Evolutionary conservation across 306 rosid genomes (phyloP).

Genomic region (Myrica gale): DNA sequence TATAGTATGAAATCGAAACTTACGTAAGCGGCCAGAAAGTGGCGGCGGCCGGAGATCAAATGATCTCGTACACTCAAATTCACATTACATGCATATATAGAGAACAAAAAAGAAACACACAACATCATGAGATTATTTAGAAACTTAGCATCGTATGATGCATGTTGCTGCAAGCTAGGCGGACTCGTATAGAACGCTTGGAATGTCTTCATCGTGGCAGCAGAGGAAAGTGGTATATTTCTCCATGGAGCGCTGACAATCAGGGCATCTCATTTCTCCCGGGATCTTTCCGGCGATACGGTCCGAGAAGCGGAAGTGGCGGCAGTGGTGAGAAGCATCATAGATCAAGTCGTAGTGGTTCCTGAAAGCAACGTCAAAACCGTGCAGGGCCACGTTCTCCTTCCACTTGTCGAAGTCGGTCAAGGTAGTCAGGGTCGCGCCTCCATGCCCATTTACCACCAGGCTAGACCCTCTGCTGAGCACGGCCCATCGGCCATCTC

Average conservation of each 20-base stretch:
- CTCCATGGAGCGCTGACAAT: slow-evolving; percentile 50
- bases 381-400: slow-evolving; percentile 28
- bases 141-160: no score
- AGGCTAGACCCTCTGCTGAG: slow-evolving; percentile 43
- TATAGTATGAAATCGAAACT: background rate
- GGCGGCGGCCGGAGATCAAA: background rate
- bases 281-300: slow-evolving; percentile 45
- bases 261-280: slow-evolving; percentile 42
- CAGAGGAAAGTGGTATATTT: slow-evolving; percentile 55
- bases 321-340: slow-evolving; percentile 34
- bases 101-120: no score
- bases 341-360: slow-evolving; percentile 41
- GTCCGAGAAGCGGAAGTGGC: slow-evolving; percentile 39
- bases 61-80: background rate
- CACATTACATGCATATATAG: background rate
- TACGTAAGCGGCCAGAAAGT: background rate
- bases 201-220: slow-evolving; percentile 44
- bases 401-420: slow-evolving; percentile 48
- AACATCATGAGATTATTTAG: no score
- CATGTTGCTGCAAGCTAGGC: no score
- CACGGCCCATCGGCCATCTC: slow-evolving; percentile 51
- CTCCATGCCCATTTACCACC: slow-evolving; percentile 47
- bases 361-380: slow-evolving; percentile 41
- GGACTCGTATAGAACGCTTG: background rate
- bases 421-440: slow-evolving; percentile 34